phyloP scores from a whole-genome alignment of 2,329 filamentous ascomycete species.

The Penicillium sp. region DNA sequence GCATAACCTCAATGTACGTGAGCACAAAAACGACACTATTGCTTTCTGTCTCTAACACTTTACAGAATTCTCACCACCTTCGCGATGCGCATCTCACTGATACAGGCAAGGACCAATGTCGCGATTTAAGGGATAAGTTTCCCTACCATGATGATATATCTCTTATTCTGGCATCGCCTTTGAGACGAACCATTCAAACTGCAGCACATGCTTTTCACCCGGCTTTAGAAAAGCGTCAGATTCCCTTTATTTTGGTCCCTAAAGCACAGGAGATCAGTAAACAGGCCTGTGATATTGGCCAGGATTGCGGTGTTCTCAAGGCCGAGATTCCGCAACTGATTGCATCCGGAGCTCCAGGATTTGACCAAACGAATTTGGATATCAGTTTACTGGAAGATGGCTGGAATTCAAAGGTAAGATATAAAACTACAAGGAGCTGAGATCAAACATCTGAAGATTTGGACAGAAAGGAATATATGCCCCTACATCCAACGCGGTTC shows the following conservation, averaged over 20 bases:
- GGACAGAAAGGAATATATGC: no score
- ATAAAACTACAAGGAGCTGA: no score
- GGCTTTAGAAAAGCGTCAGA: conserved; percentile 4
- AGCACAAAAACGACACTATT: no score
- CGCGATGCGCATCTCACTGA: conserved; percentile 7
- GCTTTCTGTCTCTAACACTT: neutral
- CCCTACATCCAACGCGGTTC: no score
- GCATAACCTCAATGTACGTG: conserved; percentile 12
- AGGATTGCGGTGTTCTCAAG: conserved; percentile 1
- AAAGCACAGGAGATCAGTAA: conserved; percentile 9
- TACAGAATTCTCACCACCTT: conserved; percentile 7
- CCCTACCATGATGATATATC: conserved; percentile 1
- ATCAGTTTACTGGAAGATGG: conserved; percentile 1
- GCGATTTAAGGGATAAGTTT: conserved; percentile 1
- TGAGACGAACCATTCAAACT: conserved; percentile 13
- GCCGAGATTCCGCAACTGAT: neutral
- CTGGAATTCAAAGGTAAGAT: conserved; percentile 11
- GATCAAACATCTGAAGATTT: no score
- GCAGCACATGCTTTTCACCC: conserved; percentile 8
- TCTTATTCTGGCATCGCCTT: conserved; percentile 9
- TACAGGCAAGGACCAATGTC: conserved; percentile 7
- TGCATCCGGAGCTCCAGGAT: neutral
- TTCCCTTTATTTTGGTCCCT: conserved; percentile 8
- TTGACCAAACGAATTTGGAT: neutral
- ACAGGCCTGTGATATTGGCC: conserved; percentile 5